A percentile compares a stretch with the other conserved stretches of the same genome.
Evolutionary conservation across 805 yeast species (phyloP).

Genomic region (Ogataea methylovora): DNA sequence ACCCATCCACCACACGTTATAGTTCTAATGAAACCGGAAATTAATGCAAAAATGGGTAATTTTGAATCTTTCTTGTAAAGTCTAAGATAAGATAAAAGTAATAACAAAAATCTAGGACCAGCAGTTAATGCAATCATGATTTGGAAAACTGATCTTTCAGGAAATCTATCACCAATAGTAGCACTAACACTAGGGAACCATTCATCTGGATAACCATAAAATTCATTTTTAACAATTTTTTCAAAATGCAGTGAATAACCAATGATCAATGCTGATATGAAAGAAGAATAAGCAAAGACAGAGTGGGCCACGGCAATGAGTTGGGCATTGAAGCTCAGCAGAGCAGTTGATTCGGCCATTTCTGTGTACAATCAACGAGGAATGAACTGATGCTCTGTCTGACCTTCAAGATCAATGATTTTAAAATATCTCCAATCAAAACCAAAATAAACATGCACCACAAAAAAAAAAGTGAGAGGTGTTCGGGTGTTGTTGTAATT

Average conservation of each 20-base stretch:
- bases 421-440: too few species aligned
- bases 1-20: slow-evolving; percentile 99
- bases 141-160: slow-evolving; percentile 91
- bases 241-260: slow-evolving; percentile 77
- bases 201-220: slow-evolving; percentile 90
- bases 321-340: slow-evolving; percentile 47
- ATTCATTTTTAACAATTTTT: slow-evolving; percentile 82
- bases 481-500: too few species aligned
- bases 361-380: too few species aligned
- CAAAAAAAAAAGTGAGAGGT: too few species aligned
- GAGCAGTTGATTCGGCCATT: slow-evolving; percentile 3
- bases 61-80: slow-evolving; percentile 29
- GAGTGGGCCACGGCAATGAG: slow-evolving; percentile 69
- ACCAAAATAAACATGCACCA: too few species aligned
- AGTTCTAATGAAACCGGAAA: slow-evolving; percentile 78
- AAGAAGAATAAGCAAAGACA: slow-evolving; percentile 64
- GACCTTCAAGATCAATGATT: too few species aligned
- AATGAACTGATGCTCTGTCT: too few species aligned
- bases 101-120: slow-evolving; percentile 77
- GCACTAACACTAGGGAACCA: slow-evolving; percentile 99
- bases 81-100: slow-evolving; percentile 46
- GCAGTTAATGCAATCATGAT: slow-evolving; percentile 86
- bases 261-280: slow-evolving; percentile 62
- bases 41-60: slow-evolving; percentile 32
- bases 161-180: slow-evolving; percentile 93